Percentiles rank a stretch among this genome's conserved stretches.
These are phyloP conservation scores for Clarireedia paspali DNA, from an alignment of 2,329 filamentous ascomycete genomes.

Conservation along the genomic window DNA sequence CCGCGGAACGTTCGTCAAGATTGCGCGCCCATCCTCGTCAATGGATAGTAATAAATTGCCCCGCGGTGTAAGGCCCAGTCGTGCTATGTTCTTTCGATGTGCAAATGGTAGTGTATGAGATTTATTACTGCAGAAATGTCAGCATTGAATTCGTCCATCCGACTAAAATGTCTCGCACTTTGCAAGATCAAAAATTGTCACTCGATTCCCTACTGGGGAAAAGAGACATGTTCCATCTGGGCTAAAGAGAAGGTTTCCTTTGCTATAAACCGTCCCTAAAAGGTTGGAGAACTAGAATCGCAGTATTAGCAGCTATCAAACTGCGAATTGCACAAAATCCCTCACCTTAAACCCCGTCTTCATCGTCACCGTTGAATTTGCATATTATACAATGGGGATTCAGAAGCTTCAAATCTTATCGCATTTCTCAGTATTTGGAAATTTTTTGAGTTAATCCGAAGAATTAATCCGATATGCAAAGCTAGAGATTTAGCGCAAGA, in stretches of 20 bases:
- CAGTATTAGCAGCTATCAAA: slow-evolving; percentile 21
- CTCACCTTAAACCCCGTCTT: slow-evolving; percentile 97
- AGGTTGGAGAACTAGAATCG: slow-evolving; percentile 85
- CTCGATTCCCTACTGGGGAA: slow-evolving; percentile 92
- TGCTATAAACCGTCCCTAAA: slow-evolving; percentile 94
- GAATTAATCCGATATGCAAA: slow-evolving; percentile 8
- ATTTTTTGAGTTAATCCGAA: slow-evolving; percentile 10
- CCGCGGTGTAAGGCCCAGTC: slow-evolving; percentile 79
- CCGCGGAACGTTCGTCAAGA: slow-evolving; percentile 82
- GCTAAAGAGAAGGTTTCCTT: slow-evolving; percentile 94
- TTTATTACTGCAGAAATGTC: slow-evolving; percentile 56
- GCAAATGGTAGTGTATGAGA: slow-evolving; percentile 82
- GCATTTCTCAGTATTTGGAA: slow-evolving; percentile 1
- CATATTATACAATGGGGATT: slow-evolving; percentile 15
- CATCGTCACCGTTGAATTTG: slow-evolving; percentile 50
- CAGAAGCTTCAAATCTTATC: slow-evolving; percentile 8
- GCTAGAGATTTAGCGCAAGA: neutral
- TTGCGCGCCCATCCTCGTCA: slow-evolving; percentile 89
- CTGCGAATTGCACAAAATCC: neutral
- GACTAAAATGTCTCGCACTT: slow-evolving; percentile 49
- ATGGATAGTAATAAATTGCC: slow-evolving; percentile 90
- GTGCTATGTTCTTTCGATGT: slow-evolving; percentile 86
- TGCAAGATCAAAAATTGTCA: slow-evolving; percentile 92
- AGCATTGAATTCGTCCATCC: neutral
- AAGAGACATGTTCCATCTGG: slow-evolving; percentile 93